Evolutionary conservation across 2,329 filamentous ascomycete species (phyloP).

Genomic region (Pseudocercospora pini-densiflorae): DNA sequence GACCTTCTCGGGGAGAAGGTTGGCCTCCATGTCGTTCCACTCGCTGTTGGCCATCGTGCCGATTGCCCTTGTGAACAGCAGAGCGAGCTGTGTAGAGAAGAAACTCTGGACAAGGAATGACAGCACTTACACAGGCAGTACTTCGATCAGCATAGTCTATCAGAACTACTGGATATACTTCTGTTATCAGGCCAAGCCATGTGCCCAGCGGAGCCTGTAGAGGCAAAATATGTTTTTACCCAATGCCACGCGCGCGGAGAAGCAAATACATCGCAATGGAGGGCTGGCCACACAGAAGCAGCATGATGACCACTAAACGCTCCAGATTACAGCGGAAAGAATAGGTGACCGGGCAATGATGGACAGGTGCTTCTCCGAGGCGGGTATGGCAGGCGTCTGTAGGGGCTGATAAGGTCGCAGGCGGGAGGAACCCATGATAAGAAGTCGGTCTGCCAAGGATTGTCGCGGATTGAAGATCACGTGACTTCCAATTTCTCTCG

Average conservation of each 20-base stretch:
- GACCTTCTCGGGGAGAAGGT: slow-evolving; percentile 50
- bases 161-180: slow-evolving; percentile 17
- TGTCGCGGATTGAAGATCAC: not conserved
- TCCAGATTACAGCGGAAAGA: not conserved
- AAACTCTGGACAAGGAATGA: slow-evolving; percentile 1
- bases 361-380: slow-evolving; percentile 26
- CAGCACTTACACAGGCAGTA: slow-evolving; percentile 9
- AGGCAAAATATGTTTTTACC: slow-evolving; percentile 16
- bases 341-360: not conserved
- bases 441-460: not conserved
- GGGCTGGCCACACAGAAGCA: slow-evolving; percentile 18
- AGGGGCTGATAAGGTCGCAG: not conserved
- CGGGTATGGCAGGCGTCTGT: not conserved
- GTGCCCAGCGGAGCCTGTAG: slow-evolving; percentile 10
- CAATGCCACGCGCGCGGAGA: slow-evolving; percentile 27
- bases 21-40: slow-evolving; percentile 53
- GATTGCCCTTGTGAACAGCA: not conserved
- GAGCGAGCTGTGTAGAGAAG: not conserved
- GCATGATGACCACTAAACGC: slow-evolving; percentile 16
- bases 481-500: not conserved
- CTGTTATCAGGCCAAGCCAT: slow-evolving; percentile 24
- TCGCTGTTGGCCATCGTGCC: slow-evolving; percentile 48
- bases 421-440: not conserved
- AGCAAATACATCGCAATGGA: slow-evolving; percentile 14
- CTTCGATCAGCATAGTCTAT: not conserved